Conservation (phyloP, 2,329 filamentous ascomycete genomes). For the Cytospora mali region DNA sequence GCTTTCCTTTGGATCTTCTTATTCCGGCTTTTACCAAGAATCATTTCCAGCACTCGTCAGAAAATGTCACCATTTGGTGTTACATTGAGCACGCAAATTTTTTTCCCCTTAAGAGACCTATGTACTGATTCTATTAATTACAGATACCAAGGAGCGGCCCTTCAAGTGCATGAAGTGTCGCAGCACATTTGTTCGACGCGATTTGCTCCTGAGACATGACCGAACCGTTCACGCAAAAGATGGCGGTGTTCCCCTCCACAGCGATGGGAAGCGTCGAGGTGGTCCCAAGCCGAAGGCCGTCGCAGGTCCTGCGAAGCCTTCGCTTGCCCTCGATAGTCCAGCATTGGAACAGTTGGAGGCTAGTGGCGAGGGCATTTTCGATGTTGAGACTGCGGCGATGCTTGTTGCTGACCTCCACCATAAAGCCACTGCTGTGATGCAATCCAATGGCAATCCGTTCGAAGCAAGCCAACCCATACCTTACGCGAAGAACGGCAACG, state of each 20-base stretch:
- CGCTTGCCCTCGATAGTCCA: conserved; percentile 80
- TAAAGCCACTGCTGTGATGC: conserved; percentile 78
- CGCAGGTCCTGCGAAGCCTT: conserved; percentile 71
- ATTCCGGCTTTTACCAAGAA: no score
- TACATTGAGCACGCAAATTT: conserved; percentile 13
- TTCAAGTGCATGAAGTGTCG: conserved; percentile 99
- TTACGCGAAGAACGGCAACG: conserved; percentile 71
- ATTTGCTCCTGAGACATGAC: conserved; percentile 94
- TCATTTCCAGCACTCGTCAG: background rate
- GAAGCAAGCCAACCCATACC: conserved; percentile 64
- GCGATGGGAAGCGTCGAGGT: conserved; percentile 86
- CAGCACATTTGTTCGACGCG: conserved; percentile 96
- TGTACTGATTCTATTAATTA: conserved; percentile 19
- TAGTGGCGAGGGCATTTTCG: conserved; percentile 86
- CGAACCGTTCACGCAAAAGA: conserved; percentile 98
- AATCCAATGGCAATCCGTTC: conserved; percentile 57
- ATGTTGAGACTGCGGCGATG: conserved; percentile 97
- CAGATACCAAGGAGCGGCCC: conserved; percentile 97
- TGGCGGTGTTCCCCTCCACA: conserved; percentile 89
- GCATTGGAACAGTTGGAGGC: conserved; percentile 92
- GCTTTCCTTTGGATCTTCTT: background rate
- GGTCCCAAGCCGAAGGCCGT: conserved; percentile 68
- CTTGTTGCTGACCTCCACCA: conserved; percentile 97
- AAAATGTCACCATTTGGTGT: background rate
- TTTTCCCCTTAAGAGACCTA: background rate